phyloP scores from a whole-genome alignment of 441 rosid genomes.

The Adansonia gregorii region DNA sequence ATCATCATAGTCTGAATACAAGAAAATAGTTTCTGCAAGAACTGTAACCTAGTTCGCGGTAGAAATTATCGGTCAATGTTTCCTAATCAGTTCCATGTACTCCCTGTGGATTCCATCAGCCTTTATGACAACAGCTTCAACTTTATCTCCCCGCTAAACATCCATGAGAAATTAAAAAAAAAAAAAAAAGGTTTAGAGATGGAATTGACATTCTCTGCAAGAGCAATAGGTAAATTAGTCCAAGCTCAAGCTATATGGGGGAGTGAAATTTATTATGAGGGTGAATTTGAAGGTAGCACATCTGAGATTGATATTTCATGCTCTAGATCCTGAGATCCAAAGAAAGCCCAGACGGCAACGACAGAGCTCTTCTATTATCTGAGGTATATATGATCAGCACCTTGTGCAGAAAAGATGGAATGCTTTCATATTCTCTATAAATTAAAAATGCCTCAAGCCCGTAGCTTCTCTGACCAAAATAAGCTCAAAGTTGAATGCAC shows the following conservation, averaged over 20 bases:
- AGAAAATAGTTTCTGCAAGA: neutral
- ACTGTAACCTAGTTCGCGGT: neutral
- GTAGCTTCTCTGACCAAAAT: neutral
- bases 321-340: neutral
- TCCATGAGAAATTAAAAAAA: neutral
- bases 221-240: neutral
- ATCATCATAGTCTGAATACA: neutral
- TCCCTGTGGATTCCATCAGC: conserved; percentile 72
- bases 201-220: neutral
- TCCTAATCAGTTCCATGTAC: conserved; percentile 70
- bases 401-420: neutral
- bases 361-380: neutral
- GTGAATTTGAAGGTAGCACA: neutral
- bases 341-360: neutral
- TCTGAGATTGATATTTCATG: neutral
- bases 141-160: conserved; percentile 73
- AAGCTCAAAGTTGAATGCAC: neutral
- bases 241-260: too few relatives aligned
- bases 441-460: neutral
- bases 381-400: neutral
- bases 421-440: neutral
- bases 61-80: conserved; percentile 49
- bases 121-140: conserved; percentile 79
- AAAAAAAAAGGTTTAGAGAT: neutral
- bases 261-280: too few relatives aligned